Conservation (phyloP, 208 protist genomes). For the Leishmania amazonensis region DNA sequence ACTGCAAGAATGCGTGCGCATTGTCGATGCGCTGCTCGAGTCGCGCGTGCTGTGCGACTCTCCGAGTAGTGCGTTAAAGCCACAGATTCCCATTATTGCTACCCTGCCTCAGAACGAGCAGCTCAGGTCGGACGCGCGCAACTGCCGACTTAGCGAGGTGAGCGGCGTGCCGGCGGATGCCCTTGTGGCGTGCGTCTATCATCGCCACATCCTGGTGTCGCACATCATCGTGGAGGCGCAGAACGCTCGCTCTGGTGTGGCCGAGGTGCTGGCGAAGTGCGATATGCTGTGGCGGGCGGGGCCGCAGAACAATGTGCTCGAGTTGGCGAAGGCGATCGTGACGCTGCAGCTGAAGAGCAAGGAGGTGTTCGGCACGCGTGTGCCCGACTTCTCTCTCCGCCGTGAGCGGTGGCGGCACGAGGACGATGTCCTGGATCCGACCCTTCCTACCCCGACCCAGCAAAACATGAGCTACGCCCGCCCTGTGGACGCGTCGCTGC, state of each 20-base stretch:
- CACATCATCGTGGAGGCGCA: slow-evolving; percentile 86
- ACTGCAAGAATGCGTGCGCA: slow-evolving; percentile 55
- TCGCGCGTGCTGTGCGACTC: slow-evolving; percentile 41
- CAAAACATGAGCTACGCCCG: slow-evolving; percentile 34
- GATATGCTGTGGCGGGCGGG: slow-evolving; percentile 53
- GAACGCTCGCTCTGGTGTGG: slow-evolving; percentile 65
- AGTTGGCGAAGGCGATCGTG: slow-evolving; percentile 67
- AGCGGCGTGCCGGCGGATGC: slow-evolving; percentile 65
- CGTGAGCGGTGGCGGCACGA: slow-evolving; percentile 57
- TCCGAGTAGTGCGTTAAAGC: slow-evolving; percentile 31
- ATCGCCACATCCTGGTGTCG: slow-evolving; percentile 65
- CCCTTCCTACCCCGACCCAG: slow-evolving; percentile 43
- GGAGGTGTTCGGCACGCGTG: slow-evolving; percentile 77
- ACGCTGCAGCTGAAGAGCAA: slow-evolving; percentile 80
- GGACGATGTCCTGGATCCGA: slow-evolving; percentile 75
- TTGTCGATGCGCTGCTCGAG: slow-evolving; percentile 43
- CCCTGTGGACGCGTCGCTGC: slow-evolving; percentile 57
- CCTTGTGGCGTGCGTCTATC: slow-evolving; percentile 78
- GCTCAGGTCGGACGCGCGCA: slow-evolving; percentile 23
- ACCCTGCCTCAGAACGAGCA: slow-evolving; percentile 28
- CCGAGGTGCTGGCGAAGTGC: slow-evolving; percentile 61
- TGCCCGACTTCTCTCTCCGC: slow-evolving; percentile 79
- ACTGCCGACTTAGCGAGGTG: slow-evolving; percentile 47
- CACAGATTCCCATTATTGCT: slow-evolving; percentile 32
- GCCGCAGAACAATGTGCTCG: slow-evolving; percentile 44